phyloP scores from a whole-genome alignment of 2,329 filamentous ascomycete species.

The Verticillium nubilum region DNA sequence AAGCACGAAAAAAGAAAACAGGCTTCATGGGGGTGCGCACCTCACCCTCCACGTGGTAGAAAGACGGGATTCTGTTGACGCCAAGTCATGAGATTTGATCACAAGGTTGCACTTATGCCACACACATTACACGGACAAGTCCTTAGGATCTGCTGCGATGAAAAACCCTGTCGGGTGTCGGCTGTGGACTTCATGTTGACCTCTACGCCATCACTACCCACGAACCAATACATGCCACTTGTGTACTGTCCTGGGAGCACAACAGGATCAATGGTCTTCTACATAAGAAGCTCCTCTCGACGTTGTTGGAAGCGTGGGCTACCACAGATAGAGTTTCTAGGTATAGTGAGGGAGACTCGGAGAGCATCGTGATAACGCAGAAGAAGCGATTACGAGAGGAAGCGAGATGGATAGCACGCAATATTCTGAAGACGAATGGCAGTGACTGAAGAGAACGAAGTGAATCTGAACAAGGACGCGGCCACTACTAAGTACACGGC shows the following conservation, averaged over 20 bases:
- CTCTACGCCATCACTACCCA: constrained; percentile 25
- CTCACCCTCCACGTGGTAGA: constrained; percentile 31
- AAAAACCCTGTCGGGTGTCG: constrained; percentile 30
- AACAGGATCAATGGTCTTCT: constrained; percentile 27
- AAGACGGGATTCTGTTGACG: constrained; percentile 27
- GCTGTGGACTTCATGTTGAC: constrained; percentile 20
- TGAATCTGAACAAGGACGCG: constrained; percentile 8
- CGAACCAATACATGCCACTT: constrained; percentile 27
- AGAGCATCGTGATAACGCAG: constrained; percentile 22
- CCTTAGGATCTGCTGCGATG: constrained; percentile 37
- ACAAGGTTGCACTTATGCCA: not conserved
- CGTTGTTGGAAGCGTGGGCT: constrained; percentile 16
- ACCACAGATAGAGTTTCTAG: constrained; percentile 3
- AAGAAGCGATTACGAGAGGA: not conserved
- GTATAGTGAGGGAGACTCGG: too few relatives aligned
- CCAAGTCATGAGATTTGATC: not conserved
- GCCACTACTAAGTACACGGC: too few relatives aligned
- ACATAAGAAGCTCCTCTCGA: constrained; percentile 18
- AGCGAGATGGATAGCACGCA: not conserved
- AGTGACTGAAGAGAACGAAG: not conserved
- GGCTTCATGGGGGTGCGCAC: constrained; percentile 30
- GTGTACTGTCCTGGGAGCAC: constrained; percentile 23
- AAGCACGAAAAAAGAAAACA: constrained; percentile 32
- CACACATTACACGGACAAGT: constrained; percentile 35
- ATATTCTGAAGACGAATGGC: not conserved